These are phyloP conservation scores for Phycomyces nitens DNA, from an alignment of 192 early-diverging fungal genomes.

Conservation along the genomic window DNA sequence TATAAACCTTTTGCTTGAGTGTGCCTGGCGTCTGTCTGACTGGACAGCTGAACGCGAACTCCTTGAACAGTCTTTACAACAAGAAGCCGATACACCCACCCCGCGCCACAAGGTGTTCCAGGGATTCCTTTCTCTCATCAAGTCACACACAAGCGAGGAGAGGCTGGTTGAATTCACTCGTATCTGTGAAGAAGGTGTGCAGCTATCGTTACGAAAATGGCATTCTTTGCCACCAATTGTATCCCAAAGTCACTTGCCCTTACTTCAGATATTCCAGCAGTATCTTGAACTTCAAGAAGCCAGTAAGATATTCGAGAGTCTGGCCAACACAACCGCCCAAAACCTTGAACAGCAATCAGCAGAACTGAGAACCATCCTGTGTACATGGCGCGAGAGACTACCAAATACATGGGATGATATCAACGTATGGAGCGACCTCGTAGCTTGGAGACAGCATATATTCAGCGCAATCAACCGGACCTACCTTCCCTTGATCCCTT, in stretches of 20 bases:
- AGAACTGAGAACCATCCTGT: constrained; percentile 85
- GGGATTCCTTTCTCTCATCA: constrained; percentile 77
- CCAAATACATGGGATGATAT: constrained; percentile 98
- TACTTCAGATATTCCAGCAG: constrained; percentile 94
- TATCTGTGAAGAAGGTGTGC: constrained; percentile 82
- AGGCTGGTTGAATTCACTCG: constrained; percentile 68
- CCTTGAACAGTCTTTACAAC: constrained; percentile 61
- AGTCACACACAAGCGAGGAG: constrained; percentile 52
- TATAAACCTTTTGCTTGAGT: constrained; percentile 83
- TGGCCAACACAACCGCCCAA: constrained; percentile 69
- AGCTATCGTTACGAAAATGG: constrained; percentile 85
- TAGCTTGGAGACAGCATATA: constrained; percentile 97
- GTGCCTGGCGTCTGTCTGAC: constrained; percentile 93
- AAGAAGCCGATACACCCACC: constrained; percentile 56
- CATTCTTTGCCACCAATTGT: constrained; percentile 82
- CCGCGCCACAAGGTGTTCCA: constrained; percentile 85
- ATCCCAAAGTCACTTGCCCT: constrained; percentile 78
- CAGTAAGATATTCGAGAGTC: constrained; percentile 79
- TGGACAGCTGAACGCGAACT: constrained; percentile 83
- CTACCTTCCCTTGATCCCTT: constrained; percentile 80
- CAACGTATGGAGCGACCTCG: constrained; percentile 95
- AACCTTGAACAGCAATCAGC: constrained; percentile 85
- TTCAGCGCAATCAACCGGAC: constrained; percentile 96
- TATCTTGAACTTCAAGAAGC: constrained; percentile 95
- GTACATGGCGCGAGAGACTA: constrained; percentile 95